phyloP scores from a whole-genome alignment of 441 rosid species.

The Euphorbia celastroides region DNA sequence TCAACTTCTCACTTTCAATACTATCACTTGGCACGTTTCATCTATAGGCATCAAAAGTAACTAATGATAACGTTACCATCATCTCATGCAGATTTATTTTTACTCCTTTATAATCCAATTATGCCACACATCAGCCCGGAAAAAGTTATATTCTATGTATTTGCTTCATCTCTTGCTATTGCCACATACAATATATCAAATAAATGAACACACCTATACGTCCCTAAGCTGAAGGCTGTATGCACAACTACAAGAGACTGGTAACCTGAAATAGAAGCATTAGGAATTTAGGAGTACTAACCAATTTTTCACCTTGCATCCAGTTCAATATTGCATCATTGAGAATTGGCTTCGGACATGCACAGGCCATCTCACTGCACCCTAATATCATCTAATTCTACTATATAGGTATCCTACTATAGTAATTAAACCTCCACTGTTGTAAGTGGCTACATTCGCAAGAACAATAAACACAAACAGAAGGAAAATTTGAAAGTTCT shows the following conservation, averaged over 20 bases:
- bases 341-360: background rate
- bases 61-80: too few relatives aligned
- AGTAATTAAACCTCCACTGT: background rate
- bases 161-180: too few relatives aligned
- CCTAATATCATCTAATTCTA: background rate
- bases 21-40: background rate
- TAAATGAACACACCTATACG: too few relatives aligned
- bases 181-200: too few relatives aligned
- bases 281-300: too few relatives aligned
- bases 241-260: background rate
- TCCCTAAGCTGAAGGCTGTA: background rate
- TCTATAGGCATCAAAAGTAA: background rate
- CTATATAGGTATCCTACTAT: background rate
- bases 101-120: too few relatives aligned
- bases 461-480: background rate
- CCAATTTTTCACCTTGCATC: too few relatives aligned
- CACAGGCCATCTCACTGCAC: background rate
- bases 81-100: too few relatives aligned
- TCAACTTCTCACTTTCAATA: background rate
- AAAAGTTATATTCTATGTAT: too few relatives aligned
- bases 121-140: too few relatives aligned
- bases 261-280: background rate
- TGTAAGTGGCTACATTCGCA: background rate
- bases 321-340: background rate
- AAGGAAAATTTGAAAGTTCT: background rate